Percentiles rank a stretch among this genome's conserved stretches.
Evolutionary conservation across 1,284 basidiomycete genomes (phyloP).

Genomic region (Naganishia sp.): DNA sequence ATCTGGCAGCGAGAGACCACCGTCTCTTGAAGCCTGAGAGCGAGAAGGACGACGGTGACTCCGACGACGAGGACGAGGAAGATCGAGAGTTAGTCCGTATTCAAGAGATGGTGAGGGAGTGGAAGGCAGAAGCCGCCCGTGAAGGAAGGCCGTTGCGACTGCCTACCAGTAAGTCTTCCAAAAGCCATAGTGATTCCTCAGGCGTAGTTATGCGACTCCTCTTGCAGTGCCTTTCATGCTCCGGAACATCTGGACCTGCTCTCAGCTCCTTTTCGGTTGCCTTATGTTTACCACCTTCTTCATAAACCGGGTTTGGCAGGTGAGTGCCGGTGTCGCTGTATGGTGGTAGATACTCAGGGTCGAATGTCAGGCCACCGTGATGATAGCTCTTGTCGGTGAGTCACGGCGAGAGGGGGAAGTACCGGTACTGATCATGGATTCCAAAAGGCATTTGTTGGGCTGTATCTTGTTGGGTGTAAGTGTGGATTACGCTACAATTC

Average conservation of each 20-base stretch:
- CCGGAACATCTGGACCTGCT: conserved; percentile 87
- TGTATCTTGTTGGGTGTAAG: conserved; percentile 82
- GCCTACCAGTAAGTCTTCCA: conserved; percentile 60
- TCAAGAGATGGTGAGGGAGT: conserved; percentile 68
- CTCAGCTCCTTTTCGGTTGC: conserved; percentile 72
- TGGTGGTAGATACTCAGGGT: not conserved
- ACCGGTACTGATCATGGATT: not conserved
- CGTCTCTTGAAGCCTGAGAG: conserved; percentile 64
- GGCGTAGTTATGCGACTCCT: not conserved
- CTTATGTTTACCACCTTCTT: conserved; percentile 82
- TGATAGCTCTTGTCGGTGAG: conserved; percentile 71
- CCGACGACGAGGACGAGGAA: conserved; percentile 62
- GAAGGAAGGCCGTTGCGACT: conserved; percentile 70
- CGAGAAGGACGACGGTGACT: conserved; percentile 51
- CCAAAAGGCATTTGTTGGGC: conserved; percentile 77
- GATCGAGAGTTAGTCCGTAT: conserved; percentile 70
- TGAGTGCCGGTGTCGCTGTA: conserved; percentile 42
- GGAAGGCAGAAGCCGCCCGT: conserved; percentile 76
- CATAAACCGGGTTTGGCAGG: conserved; percentile 71
- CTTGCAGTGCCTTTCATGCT: conserved; percentile 72
- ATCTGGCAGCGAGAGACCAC: conserved; percentile 74
- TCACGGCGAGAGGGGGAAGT: not conserved
- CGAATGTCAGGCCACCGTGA: conserved; percentile 65
- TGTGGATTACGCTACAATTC: conserved; percentile 1
- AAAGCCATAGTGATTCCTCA: not conserved